Conservation (phyloP, 2,329 filamentous ascomycete genomes). For the Macrophomina pseudophaseolina region DNA sequence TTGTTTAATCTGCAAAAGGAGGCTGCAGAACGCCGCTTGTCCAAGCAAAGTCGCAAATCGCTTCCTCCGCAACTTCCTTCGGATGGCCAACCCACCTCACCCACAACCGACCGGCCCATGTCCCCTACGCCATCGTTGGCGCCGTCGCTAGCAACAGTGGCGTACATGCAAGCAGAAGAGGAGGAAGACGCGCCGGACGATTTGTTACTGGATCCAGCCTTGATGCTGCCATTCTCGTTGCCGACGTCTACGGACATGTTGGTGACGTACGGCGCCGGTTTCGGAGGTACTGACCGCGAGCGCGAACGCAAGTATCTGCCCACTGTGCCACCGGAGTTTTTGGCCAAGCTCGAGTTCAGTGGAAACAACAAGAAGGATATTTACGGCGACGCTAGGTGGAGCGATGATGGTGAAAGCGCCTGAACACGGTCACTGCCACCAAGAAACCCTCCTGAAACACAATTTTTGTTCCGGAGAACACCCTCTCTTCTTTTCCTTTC, state of each 20-base stretch:
- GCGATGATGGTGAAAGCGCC: slow-evolving; percentile 20
- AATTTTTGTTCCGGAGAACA: not conserved
- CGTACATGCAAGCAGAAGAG: slow-evolving; percentile 51
- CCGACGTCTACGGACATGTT: slow-evolving; percentile 98
- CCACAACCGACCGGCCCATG: slow-evolving; percentile 14
- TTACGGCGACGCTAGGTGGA: slow-evolving; percentile 25
- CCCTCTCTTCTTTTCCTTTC: not conserved
- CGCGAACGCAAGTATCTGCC: slow-evolving; percentile 94
- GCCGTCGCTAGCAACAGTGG: slow-evolving; percentile 11
- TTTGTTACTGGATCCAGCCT: slow-evolving; percentile 82
- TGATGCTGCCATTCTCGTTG: slow-evolving; percentile 94
- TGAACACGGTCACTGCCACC: slow-evolving; percentile 5
- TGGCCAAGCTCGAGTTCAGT: slow-evolving; percentile 78
- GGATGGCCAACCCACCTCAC: slow-evolving; percentile 8
- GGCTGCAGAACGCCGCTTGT: slow-evolving; percentile 52
- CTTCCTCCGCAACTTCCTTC: slow-evolving; percentile 19
- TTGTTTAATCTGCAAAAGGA: slow-evolving; percentile 81
- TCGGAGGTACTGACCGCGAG: slow-evolving; percentile 90
- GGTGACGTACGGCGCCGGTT: slow-evolving; percentile 90
- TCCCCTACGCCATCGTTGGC: slow-evolving; percentile 16
- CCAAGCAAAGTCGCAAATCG: slow-evolving; percentile 19
- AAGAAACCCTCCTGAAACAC: not conserved
- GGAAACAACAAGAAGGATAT: slow-evolving; percentile 35
- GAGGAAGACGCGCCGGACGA: slow-evolving; percentile 74
- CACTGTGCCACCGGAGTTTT: slow-evolving; percentile 89